Base-by-base conservation (phyloP, 2,329 filamentous ascomycete genomes). In the Calycina herbarum region DNA sequence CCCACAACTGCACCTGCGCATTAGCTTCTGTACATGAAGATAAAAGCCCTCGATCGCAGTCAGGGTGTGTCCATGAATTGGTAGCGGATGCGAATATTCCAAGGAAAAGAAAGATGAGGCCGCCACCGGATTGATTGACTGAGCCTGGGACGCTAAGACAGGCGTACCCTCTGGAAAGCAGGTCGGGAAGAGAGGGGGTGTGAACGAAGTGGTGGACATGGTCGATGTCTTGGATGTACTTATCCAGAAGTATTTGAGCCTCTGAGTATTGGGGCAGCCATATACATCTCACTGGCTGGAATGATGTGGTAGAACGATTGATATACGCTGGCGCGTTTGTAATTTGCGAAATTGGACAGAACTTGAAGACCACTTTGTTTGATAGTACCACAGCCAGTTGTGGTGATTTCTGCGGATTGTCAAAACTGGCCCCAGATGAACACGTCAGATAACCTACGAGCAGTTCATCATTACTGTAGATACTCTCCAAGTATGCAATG, bases 1-100 rank as follows among this genome's bases (percentile, higher is more conserved):
- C 66, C 77, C 77, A 79, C 8, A 66, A 51, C 0, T 67, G 58
- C 1, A 74, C 69, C 65, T 77, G 75, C 0, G 48, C 62, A 62
- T 73, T 72, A 20, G 77, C 76, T 56, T 74, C 72, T 57, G 68
- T n/a, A 64, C 20, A 5, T 7, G 15, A 17, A 5, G 42, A 48
- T 3, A 48, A 48, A 7, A 48, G 42, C 2, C 42, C 42, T 17
- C 42, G 11, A 15, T 48, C 42, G 6, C 42, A 48, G 6, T 48
- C 42, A 20, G 15, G 42, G 3, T 5, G 2, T 17, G 20, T 15
- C 42, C 42, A 48, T 3, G 20, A 48, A 20, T 17, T 17, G 42
- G 42, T 48, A 1, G 42, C 15, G 5, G 15, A 17, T 20, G 42
- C 42, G 20, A 48, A 48, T 3, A 48, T 48, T 5, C 42, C 20